Base-by-base conservation (phyloP, 148 eudicot species). In the Rheum nobile region DNA sequence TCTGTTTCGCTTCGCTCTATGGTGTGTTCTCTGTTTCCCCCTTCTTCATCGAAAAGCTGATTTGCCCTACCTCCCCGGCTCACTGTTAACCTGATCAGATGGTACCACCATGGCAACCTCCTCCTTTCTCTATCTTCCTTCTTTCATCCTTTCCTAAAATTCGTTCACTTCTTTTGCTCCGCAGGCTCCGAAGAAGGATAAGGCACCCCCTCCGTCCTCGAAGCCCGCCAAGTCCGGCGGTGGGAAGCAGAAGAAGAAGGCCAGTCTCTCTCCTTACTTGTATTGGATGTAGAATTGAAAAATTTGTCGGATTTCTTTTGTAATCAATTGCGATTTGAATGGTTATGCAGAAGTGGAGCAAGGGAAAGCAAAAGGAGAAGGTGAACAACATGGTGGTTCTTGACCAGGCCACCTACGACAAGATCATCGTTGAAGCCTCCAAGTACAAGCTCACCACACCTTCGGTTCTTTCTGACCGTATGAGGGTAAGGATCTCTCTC, bases 361-460 rank as follows among this genome's bases (percentile, higher is more conserved):
- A 93, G 86, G 98, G 98, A 83, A 93, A 93, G 90, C 98, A 93
- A 83, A 93, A 93, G 96, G 98, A 93, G 77, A 93, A 93, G 96
- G 98, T 93, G 82, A 93, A 93, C 91, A 93, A 93, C 86, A 86
- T 91, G 97, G 92, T 89, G 67, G 83, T 93, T 83, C 91, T 93
- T 48, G 98, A 93, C 52, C 89, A 88, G 80, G 89, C 87, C 1
- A 93, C 97, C 6, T 93, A 89, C 47, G 98, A 93, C 70, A 91
- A 93, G 87, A 89, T 93, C 47, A 76, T 88, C 22, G 54, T 88
- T 32, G 98, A 92, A 78, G 93, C 90, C 46, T 85, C 89, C 35
- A 92, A 92, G 72, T 87, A 80, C 82, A 92, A 92, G 90, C 93
- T 90, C 47, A 89, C 90, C 83, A 92, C 97, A 22, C 90, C 97